Percentiles rank a stretch among this genome's conserved stretches.
These are phyloP conservation scores for Hypoxylon intermedium DNA, from an alignment of 495 filamentous ascomycete genomes.

Conservation along the genomic window DNA sequence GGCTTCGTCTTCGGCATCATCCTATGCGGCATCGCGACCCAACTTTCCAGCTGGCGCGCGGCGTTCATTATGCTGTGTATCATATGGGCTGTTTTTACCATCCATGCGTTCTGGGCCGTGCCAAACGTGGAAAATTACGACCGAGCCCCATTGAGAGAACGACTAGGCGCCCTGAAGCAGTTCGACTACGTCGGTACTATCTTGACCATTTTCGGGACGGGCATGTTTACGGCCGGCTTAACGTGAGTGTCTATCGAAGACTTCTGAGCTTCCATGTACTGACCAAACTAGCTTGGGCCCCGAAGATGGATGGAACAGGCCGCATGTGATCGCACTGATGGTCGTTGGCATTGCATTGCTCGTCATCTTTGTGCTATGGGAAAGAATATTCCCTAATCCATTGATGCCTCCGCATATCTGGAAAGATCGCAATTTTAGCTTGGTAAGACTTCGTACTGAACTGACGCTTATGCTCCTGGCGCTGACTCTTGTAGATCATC, in stretches of 20 bases:
- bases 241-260: conserved; percentile 55
- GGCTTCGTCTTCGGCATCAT: conserved; percentile 74
- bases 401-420: conserved; percentile 65
- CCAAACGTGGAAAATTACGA: conserved; percentile 62
- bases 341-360: conserved; percentile 65
- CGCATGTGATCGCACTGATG: conserved; percentile 68
- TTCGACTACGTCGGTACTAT: conserved; percentile 70
- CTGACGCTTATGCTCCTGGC: background rate
- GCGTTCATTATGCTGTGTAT: conserved; percentile 67
- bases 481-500: conserved; percentile 54
- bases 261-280: conserved; percentile 8
- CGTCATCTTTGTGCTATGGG: conserved; percentile 66
- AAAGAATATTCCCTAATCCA: conserved; percentile 56
- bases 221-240: conserved; percentile 67
- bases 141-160: conserved; percentile 54
- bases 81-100: conserved; percentile 65
- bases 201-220: conserved; percentile 68
- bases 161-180: conserved; percentile 52
- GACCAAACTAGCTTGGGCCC: conserved; percentile 46
- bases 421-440: conserved; percentile 60
- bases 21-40: conserved; percentile 66
- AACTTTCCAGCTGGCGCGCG: conserved; percentile 69
- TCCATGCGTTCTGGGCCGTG: conserved; percentile 67
- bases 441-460: conserved; percentile 49
- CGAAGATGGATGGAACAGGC: conserved; percentile 64